Base-by-base conservation (phyloP, 192 early-diverging fungal species). In the Backusella parvicylindrica region DNA sequence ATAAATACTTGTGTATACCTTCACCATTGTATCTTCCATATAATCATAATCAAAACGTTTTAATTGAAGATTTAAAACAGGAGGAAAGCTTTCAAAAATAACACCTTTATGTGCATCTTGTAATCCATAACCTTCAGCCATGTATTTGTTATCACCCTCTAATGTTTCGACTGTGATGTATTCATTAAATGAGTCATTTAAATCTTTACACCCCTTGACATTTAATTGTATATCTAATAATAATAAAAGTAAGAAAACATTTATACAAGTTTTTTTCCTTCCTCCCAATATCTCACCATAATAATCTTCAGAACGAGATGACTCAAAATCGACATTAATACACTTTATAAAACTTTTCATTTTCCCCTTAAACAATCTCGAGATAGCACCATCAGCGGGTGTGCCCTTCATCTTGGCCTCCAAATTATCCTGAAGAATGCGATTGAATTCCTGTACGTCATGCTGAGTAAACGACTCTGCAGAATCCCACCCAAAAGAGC, bases 31-130 rank as follows among this genome's bases (percentile, higher is more conserved):
- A 77, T 97, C 96, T 26, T 88, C 85, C 83, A 92, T 87, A 75
- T 97, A 91, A 81, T 99, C 98, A 83, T 98, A 99, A 82, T 99
- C 98, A 76, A 98, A 99, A 26, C 97, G 89, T 83, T 98, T 98
- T 75, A 99, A 84, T 80, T 98, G 98, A 70, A 99, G 83, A 79
- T 98, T 95, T 38, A 99, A 83, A 15, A 99, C 95, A 6, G 95
- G 96, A 41, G 98, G 98, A 75, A 98, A 94, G 21, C 84, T 83
- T 77, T 92, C 90, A 74, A 99, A 99, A 1, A 95, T 95, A 26
- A 99, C 96, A 35, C 98, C 96, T 80, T 99, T 98, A 72, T 92
- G 91, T 30, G 98, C 97, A 78, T 96, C 95, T 75, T 98, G 98
- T 63, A 98, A 84, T 3, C 97, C 98, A 82, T 90, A 85, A 15